Base-by-base conservation (phyloP, 2,329 filamentous ascomycete genomes). In the Tolypocladium inflatum region DNA sequence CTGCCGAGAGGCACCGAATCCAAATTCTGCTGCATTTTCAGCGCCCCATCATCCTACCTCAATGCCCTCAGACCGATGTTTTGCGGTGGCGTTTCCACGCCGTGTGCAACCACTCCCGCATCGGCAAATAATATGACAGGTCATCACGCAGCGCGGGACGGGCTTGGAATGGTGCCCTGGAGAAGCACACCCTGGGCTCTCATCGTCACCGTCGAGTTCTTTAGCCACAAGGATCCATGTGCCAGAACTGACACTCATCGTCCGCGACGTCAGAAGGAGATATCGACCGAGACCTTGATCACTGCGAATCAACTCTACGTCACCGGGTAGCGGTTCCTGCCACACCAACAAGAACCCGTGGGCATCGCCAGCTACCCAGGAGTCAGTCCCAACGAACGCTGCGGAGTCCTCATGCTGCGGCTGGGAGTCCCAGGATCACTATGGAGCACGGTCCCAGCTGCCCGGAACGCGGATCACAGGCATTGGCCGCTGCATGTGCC, bases 121-220 rank as follows among this genome's bases (percentile, higher is more conserved):
- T 26, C 38, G 39, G 41, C 54, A 43, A 42, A 55, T 45, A 63
- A 66, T 61, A 45, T 66, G 66, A 67, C 62, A 51, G 58, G 61
- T 67, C 66, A 67, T 21, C 50, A 60, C 60, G 59, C 58, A 59
- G 59, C 56, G 58, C 62, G 57, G 58, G 57, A 66, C 17, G 53
- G 53, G 53, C 39, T 35, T 35, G 38, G 48, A n/a, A 35, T 19
- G n/a, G 17, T 19, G 33, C 30, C 48, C 10, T 35, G 30, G 35
- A 37, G 30, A 52, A 37, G 13, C 26, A 52, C 48, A 21, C 48
- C 30, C 48, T 30, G 30, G 19, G 19, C 30, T 51, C 11, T 9
- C 30, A 35, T 35, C 30, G 10, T 15, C 48, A 15, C 30, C 13
- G 30, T 51, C 19, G 30, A 7, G 11, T 3, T 51, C 21, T 8